phyloP scores from a whole-genome alignment of 1,284 basidiomycete genomes.

The Pholiota adiposa region DNA sequence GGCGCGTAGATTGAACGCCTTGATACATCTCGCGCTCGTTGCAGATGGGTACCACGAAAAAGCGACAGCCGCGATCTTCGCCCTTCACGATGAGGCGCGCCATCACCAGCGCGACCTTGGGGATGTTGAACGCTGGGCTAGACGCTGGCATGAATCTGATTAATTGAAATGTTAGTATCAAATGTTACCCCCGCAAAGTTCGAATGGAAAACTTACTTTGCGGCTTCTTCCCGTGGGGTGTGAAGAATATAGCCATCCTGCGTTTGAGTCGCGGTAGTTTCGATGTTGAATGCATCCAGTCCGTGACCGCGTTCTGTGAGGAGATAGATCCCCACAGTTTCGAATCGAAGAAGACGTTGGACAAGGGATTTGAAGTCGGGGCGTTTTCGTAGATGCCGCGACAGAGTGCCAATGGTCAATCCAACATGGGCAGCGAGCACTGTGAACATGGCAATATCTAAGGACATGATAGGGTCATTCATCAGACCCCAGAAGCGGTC shows the following conservation, averaged over 20 bases:
- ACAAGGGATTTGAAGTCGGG: slow-evolving; percentile 52
- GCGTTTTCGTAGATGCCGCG: slow-evolving; percentile 47
- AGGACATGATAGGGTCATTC: slow-evolving; percentile 50
- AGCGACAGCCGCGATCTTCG: slow-evolving; percentile 51
- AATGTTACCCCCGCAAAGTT: background rate
- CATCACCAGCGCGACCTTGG: slow-evolving; percentile 58
- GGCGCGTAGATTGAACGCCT: slow-evolving; percentile 45
- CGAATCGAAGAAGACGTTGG: slow-evolving; percentile 48
- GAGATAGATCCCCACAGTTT: slow-evolving; percentile 53
- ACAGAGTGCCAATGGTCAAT: slow-evolving; percentile 53
- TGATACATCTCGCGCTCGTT: slow-evolving; percentile 53
- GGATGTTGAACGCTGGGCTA: slow-evolving; percentile 52
- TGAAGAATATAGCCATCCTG: slow-evolving; percentile 53
- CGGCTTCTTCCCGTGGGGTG: slow-evolving; percentile 57
- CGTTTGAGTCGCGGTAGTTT: slow-evolving; percentile 60
- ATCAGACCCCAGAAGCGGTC: slow-evolving; percentile 51
- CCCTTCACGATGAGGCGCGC: slow-evolving; percentile 53
- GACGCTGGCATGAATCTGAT: slow-evolving; percentile 64
- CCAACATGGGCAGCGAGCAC: slow-evolving; percentile 52
- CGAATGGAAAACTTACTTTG: slow-evolving; percentile 46
- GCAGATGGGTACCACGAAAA: slow-evolving; percentile 56
- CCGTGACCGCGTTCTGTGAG: slow-evolving; percentile 63
- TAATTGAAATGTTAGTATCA: slow-evolving; percentile 5
- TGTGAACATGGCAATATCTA: slow-evolving; percentile 53
- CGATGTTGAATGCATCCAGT: slow-evolving; percentile 60